Evolutionary conservation across 192 early-diverging fungal species (phyloP), one percentile per base, ranked within the genome.

Genomic region (Phycomyces blakesleeanus): DNA sequence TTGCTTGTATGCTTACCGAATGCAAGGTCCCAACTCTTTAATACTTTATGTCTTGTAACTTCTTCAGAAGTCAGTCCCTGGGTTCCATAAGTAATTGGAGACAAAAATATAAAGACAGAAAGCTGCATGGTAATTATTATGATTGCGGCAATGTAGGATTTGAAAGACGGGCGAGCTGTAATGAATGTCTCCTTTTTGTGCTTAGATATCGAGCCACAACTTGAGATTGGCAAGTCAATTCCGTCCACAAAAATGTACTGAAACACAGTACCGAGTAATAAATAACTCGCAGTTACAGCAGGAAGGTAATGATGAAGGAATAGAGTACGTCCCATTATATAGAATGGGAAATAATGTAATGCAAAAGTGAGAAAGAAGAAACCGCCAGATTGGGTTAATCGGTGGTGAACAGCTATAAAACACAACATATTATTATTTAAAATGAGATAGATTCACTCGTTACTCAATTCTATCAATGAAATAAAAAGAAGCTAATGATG

Each of bases 281-380:
- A 76, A 64, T 87, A 87, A 34, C 85, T 86, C 77, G 91, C 91
- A 61, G 93, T 88, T 39, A 88, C 83, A 4, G 89, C 85, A 1
- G 93, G 94, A 63, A 97, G 74, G 71, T 98, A 98, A 76, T 98
- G 96, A 77, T 98, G 96, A 62, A 98, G 69, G 72, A 96, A 98
- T 4, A 94, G 80, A 51, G 90, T 83, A 38, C 96, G 85, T 37
- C 91, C 93, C 90, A 93, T 92, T 29, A 94, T 63, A 68, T 91
- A 94, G 81, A 96, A 97, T 39, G 96, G 94, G 10, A 92, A 39
- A 68, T 91, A 97, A 68, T 97, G 95, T 57, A 93, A 67, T 16
- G 77, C 67, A 89, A 92, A 98, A 41, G 82, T 86, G 40, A 94
- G 65, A 61, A 90, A 86, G 63, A 97, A 82, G 80, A 95, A 95